Percentiles rank a stretch among this genome's conserved stretches.
phyloP scores from a whole-genome alignment of 306 rosid genomes.

The Canavalia ensiformis region DNA sequence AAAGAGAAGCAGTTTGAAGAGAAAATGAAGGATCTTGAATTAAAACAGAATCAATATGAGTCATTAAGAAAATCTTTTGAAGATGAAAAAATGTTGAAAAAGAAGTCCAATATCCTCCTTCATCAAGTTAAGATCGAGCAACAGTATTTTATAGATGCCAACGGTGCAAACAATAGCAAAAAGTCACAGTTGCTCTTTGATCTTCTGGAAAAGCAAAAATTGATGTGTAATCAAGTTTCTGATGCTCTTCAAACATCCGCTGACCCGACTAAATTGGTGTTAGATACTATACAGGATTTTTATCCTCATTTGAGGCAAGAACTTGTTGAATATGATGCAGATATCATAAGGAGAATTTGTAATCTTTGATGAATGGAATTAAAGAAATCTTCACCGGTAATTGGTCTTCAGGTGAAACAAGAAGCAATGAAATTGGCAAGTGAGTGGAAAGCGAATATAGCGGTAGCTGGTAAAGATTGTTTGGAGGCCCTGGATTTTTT shows the following conservation, averaged over 20 bases:
- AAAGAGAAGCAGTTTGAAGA: slow-evolving; percentile 34
- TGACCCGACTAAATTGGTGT: slow-evolving; percentile 42
- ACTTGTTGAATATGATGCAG: slow-evolving; percentile 17
- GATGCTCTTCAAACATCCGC: slow-evolving; percentile 29
- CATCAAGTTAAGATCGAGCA: slow-evolving; percentile 43
- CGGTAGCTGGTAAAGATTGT: not conserved
- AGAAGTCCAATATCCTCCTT: slow-evolving; percentile 31
- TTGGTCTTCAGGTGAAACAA: slow-evolving; percentile 17
- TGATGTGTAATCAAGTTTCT: slow-evolving; percentile 18
- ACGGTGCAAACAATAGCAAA: slow-evolving; percentile 3
- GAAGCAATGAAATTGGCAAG: slow-evolving; percentile 38
- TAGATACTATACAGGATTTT: slow-evolving; percentile 23
- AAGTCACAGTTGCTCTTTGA: not conserved
- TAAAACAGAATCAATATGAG: slow-evolving; percentile 36
- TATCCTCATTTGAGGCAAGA: slow-evolving; percentile 18
- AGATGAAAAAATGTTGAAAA: slow-evolving; percentile 28
- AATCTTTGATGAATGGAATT: slow-evolving; percentile 37
- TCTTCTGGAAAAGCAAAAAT: slow-evolving; percentile 24
- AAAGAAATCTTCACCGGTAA: slow-evolving; percentile 12
- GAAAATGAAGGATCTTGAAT: slow-evolving; percentile 5
- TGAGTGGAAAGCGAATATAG: slow-evolving; percentile 17
- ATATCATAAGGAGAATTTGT: slow-evolving; percentile 11
- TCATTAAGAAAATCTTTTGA: slow-evolving; percentile 35
- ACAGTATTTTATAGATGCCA: not conserved
- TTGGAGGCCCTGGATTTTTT: slow-evolving; percentile 38